Evolutionary conservation across 1,284 basidiomycete species (phyloP).

Genomic region (Porodaedalea pini): DNA sequence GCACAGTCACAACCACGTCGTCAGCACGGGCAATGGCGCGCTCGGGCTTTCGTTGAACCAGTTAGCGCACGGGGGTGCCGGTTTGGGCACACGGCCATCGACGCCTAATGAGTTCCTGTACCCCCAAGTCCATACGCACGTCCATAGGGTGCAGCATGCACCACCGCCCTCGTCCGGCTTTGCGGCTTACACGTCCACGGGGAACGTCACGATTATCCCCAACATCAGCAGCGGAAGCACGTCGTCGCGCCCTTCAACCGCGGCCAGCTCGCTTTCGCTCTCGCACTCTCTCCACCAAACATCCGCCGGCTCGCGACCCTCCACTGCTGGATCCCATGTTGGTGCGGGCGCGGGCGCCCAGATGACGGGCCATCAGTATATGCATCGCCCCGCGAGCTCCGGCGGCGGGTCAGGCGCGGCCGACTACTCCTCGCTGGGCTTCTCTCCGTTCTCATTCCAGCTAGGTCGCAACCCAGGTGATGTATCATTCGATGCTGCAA

Average conservation of each 20-base stretch:
- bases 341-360: background rate
- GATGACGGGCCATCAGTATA: background rate
- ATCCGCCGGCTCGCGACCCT: slow-evolving; percentile 15
- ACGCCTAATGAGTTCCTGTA: slow-evolving; percentile 16
- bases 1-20: background rate
- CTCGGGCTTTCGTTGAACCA: slow-evolving; percentile 17
- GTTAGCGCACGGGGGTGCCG: background rate
- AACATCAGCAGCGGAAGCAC: slow-evolving; percentile 9
- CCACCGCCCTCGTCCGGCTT: slow-evolving; percentile 2
- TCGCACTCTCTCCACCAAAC: slow-evolving; percentile 12
- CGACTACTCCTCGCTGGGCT: slow-evolving; percentile 2
- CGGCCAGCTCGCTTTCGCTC: slow-evolving; percentile 15
- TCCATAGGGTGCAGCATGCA: slow-evolving; percentile 2
- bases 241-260: slow-evolving; percentile 16
- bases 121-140: slow-evolving; percentile 3
- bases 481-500: background rate
- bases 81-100: slow-evolving; percentile 7
- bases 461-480: background rate
- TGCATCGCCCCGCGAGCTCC: slow-evolving; percentile 15
- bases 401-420: background rate
- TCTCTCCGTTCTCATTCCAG: slow-evolving; percentile 15
- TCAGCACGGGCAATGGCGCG: slow-evolving; percentile 5
- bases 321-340: slow-evolving; percentile 14
- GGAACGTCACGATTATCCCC: slow-evolving; percentile 6
- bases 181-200: slow-evolving; percentile 5